Evolutionary conservation across 306 rosid species (phyloP), one percentile per base, ranked within the genome.

Genomic region (Pterocarpus santalinus): DNA sequence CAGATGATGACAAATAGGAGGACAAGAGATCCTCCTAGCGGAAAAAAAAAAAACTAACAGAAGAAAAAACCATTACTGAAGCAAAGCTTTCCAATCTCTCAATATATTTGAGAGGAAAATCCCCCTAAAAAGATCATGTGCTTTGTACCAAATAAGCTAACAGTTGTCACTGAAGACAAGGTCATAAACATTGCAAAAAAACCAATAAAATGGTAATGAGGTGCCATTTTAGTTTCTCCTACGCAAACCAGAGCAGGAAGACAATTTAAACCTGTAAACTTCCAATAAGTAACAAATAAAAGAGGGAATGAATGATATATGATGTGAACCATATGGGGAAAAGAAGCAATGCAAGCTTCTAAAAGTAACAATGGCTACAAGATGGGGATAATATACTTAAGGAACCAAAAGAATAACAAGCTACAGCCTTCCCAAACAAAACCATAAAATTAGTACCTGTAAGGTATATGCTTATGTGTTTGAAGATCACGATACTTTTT

Each of bases 391-490:
- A 36, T 5, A 13, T 13, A 5, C 66, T 28, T 65, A 22, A 64
- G 79, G 64, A 79, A 75, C 46, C 28, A 55, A 72, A 32, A 30
- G 17, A 44, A 85, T 66, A 83, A 47, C 46, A 86, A 32, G 43
- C 64, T 69, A 39, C 71, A 62, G 56, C 69, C 6, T 22, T 5
- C 78, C 30, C 16, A 61, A 66, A 67, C 69, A 79, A 53, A 77
- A 77, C 70, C 28, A n/a, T 69, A 69, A 73, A 77, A 22, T 22
- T 76, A 78, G 79, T 89, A 95, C 98, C 99, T 92, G 80, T 95
- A 95, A 22, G 97, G 97, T 85, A 95, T 95, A 87, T 95, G 99
- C 94, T 90, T 95, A 80, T 92, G 97, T 9, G 99, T 95, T 75
- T 95, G 99, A 82, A 95, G 97, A 90, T 95, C 99, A 75, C 97